These are phyloP conservation scores for Aspergillus flavus DNA, from an alignment of 2,329 filamentous ascomycete species.

Conservation along the genomic window DNA sequence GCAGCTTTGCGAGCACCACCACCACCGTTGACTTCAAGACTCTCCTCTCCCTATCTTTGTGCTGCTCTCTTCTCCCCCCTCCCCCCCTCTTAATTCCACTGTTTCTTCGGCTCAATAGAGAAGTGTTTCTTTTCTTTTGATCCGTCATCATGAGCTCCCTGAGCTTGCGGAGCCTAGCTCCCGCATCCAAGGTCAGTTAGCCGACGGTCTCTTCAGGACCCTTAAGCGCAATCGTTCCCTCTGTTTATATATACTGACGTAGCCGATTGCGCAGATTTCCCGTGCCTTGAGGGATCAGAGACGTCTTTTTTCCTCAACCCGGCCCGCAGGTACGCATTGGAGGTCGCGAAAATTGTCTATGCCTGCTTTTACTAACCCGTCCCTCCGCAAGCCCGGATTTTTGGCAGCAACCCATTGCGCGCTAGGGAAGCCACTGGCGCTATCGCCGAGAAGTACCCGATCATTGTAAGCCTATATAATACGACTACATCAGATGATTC, in stretches of 20 bases:
- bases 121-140: constrained; percentile 31
- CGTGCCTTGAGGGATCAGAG: constrained; percentile 65
- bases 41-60: constrained; percentile 18
- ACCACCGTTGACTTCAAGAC: constrained; percentile 18
- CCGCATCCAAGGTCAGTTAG: constrained; percentile 49
- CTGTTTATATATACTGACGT: constrained; percentile 28
- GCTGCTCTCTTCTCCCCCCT: constrained; percentile 23
- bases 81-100: constrained; percentile 24
- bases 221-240: constrained; percentile 12
- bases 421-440: constrained; percentile 91
- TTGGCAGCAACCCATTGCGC: constrained; percentile 80
- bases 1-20: constrained; percentile 26
- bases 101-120: constrained; percentile 29
- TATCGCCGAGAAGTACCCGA: constrained; percentile 86
- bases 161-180: constrained; percentile 53
- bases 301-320: constrained; percentile 85
- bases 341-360: constrained; percentile 19
- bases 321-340: constrained; percentile 68
- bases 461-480: constrained; percentile 70
- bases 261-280: constrained; percentile 57
- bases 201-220: constrained; percentile 25
- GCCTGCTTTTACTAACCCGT: constrained; percentile 26
- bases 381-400: constrained; percentile 69
- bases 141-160: constrained; percentile 52
- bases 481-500: not conserved